Evolutionary conservation across 177 flowering plant species (phyloP).

Genomic region (Tripterygium wilfordii): DNA sequence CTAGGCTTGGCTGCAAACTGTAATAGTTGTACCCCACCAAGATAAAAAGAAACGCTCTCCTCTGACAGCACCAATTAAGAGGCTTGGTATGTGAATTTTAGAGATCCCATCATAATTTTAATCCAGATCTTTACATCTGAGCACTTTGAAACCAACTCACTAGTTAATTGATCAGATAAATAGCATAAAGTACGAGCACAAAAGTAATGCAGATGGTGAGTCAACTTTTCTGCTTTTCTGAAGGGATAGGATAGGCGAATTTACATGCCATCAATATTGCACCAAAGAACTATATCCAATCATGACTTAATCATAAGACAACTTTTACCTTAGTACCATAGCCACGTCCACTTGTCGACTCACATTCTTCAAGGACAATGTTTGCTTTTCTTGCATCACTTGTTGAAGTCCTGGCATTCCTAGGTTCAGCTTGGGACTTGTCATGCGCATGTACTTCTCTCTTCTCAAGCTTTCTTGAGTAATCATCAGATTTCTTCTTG

Average conservation of each 20-base stretch:
- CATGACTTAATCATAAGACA: too few relatives aligned
- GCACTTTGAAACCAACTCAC: too few relatives aligned
- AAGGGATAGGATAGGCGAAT: background rate
- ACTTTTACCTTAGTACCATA: slow-evolving; percentile 32
- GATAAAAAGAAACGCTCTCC: too few relatives aligned
- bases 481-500: slow-evolving; percentile 31
- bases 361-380: slow-evolving; percentile 16
- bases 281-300: background rate
- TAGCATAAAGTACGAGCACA: too few relatives aligned
- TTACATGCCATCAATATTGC: background rate
- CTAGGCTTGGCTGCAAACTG: too few relatives aligned
- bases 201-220: too few relatives aligned
- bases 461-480: slow-evolving; percentile 19
- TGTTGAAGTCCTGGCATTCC: slow-evolving; percentile 6
- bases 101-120: background rate
- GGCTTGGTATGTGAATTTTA: background rate
- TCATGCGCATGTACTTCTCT: slow-evolving; percentile 20
- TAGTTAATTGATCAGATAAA: background rate
- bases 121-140: background rate
- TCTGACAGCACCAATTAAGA: too few relatives aligned
- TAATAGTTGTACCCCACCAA: too few relatives aligned
- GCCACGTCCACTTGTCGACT: slow-evolving; percentile 8
- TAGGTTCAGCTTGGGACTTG: slow-evolving; percentile 17
- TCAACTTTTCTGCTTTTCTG: too few relatives aligned
- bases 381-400: slow-evolving; percentile 15